Base-by-base conservation (phyloP, 2,329 filamentous ascomycete genomes). In the Aureobasidium sp. region DNA sequence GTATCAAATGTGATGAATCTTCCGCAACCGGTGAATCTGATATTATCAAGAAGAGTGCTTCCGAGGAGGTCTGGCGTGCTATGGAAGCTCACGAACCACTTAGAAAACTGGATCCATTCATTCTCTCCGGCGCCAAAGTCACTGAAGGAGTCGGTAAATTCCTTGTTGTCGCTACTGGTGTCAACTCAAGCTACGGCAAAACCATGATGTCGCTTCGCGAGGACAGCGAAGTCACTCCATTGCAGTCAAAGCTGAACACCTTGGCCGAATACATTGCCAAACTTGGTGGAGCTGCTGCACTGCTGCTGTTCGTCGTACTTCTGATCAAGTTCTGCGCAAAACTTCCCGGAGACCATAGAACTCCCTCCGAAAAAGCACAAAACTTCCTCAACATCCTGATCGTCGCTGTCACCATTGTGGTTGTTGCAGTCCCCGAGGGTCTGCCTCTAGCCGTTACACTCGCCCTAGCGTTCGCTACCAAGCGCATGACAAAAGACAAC, bases 111-210 rank as follows among this genome's bases (percentile, higher is more conserved):
- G 89, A 92, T 67, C 89, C 89, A 0, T 93, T 93, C 73, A 91
- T 97, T 68, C 89, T 96, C 67, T 96, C 91, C 34, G 92, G 89
- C 49, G 87, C 87, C 2, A 91, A 90, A 67, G 85, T 93, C 12
- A 85, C 85, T 0, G 87, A 91, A 68, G 89, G 89, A 61, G 81
- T 90, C 8, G 89, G 90, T 11, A 85, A 83, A 4, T 92, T 90
- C 73, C 72, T 93, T 61, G 88, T 91, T 61, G 90, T 88, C 1
- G 84, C 88, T 5, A 85, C 87, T 20, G 89, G 89, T 65, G 80
- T 87, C 39, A 82, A 92, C 72, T 90, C 88, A 0, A 88, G 84
- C 36, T 86, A 89, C 68, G 89, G 89, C 62, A 89, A 89, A 69
- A 91, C 86, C 2, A 82, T 92, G 77, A 87, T 92, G 82, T 89